Evolutionary conservation across 345 rosid species (phyloP).

Genomic region (Euclidium syriacum): DNA sequence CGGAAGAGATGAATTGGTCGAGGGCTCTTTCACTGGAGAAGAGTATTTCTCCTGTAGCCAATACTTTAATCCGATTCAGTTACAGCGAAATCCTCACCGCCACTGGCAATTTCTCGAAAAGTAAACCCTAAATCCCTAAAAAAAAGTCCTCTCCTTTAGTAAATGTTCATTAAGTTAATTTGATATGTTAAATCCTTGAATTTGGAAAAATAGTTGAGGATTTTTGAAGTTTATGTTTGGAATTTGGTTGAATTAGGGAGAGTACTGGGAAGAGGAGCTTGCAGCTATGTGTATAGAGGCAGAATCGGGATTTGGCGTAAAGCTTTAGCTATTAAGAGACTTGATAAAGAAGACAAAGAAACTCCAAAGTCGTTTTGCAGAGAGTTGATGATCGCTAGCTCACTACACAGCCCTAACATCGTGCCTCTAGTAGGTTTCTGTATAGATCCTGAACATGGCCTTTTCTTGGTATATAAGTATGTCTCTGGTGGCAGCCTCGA

Average conservation of each 20-base stretch:
- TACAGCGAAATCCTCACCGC: constrained; percentile 70
- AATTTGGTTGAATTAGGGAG: constrained; percentile 45
- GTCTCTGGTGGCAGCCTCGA: constrained; percentile 92
- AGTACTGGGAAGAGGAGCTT: constrained; percentile 92
- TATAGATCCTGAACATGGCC: constrained; percentile 81
- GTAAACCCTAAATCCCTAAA: constrained; percentile 28
- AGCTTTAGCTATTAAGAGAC: constrained; percentile 68
- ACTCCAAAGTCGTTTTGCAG: constrained; percentile 87
- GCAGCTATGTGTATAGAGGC: constrained; percentile 87
- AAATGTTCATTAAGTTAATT: too few relatives aligned
- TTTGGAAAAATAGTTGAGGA: not conserved
- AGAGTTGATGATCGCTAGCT: constrained; percentile 96
- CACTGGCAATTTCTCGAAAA: constrained; percentile 77
- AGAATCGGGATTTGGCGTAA: constrained; percentile 72
- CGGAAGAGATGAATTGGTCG: constrained; percentile 58
- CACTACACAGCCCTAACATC: constrained; percentile 60
- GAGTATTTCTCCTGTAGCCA: constrained; percentile 65
- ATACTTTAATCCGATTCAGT: constrained; percentile 56
- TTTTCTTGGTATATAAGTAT: constrained; percentile 86
- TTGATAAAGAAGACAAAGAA: constrained; percentile 86
- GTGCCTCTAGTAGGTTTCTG: constrained; percentile 89
- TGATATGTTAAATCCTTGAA: not conserved
- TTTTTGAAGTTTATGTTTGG: not conserved
- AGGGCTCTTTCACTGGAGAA: constrained; percentile 71
- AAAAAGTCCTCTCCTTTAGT: too few relatives aligned